Evolutionary conservation across 345 rosid species (phyloP), one percentile per base, ranked within the genome.

Genomic region (Lumnitzera littorea): DNA sequence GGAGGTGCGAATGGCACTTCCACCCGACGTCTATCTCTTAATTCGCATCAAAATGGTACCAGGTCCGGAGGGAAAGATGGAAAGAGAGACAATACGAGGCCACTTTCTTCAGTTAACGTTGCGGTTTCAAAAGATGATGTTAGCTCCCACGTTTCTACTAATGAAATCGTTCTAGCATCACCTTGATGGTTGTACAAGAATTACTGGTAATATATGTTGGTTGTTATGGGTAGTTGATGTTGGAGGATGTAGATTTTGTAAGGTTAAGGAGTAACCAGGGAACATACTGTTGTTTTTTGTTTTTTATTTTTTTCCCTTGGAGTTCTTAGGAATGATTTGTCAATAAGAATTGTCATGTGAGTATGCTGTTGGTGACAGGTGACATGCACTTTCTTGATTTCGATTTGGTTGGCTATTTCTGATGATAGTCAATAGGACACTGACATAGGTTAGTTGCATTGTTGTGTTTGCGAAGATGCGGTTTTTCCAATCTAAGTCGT

Each of bases 1-100:
- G 92, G 87, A 24, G 82, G 86, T 46, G 70, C 78, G 55, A 89
- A 85, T 48, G 99, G 96, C 71, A 83, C 90, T 55, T 96, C 96
- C 14, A 60, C 56, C 68, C 77, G 90, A 63, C 83, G 99, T 55
- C 65, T 94, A n/a, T 94, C 99, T 36, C 74, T 91, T 46, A 94
- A 86, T 55, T 67, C 91, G 48, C 69, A 63, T 70, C 97, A 94
- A 72, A 94, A 89, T 15, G 96, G 94, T 64, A 79, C 69, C 78
- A 77, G 74, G 67, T 84, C 97, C 3, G 60, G 31, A 1, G 60
- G 67, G 24, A 94, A 86, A 77, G 99, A 86, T 46, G 89, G 89
- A 25, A 84, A 68, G 71, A 83, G 91, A 66, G 98, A 91, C 7
- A 36, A 9, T 63, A 67, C 73, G 17, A 78, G 90, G 78, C 62